Evolutionary conservation across 768 basidiomycete genomes (phyloP).

Genomic region (Lentinula edodes): DNA sequence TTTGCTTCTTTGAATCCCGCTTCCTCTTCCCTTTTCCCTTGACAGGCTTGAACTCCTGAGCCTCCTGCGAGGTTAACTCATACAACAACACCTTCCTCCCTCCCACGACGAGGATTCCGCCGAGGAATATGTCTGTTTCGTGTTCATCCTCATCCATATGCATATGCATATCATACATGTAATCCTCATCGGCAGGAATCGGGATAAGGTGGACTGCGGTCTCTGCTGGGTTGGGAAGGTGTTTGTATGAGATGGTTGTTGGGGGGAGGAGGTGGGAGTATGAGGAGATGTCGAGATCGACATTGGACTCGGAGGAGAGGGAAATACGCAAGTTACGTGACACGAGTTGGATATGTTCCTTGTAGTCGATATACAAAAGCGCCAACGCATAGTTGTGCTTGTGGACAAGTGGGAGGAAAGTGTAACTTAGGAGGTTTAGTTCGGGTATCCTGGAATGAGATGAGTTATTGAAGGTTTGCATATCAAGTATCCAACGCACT

Average conservation of each 20-base stretch:
- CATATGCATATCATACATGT: conserved; percentile 9
- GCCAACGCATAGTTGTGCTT: conserved; percentile 48
- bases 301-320: conserved; percentile 31
- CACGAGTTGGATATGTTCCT: conserved; percentile 55
- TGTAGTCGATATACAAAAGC: conserved; percentile 63
- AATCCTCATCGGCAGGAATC: conserved; percentile 23
- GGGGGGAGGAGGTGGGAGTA: conserved; percentile 46
- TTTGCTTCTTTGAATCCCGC: conserved; percentile 41
- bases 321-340: conserved; percentile 49
- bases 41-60: conserved; percentile 45
- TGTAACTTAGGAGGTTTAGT: conserved; percentile 60
- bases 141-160: conserved; percentile 22
- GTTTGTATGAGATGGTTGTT: conserved; percentile 45
- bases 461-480: conserved; percentile 5
- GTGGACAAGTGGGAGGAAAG: conserved; percentile 46
- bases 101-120: conserved; percentile 70
- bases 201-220: conserved; percentile 34
- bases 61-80: conserved; percentile 44
- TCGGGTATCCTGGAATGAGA: conserved; percentile 46
- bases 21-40: conserved; percentile 50
- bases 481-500: conserved; percentile 40
- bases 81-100: conserved; percentile 60
- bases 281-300: conserved; percentile 42
- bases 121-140: conserved; percentile 29
- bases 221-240: conserved; percentile 38